phyloP scores from a whole-genome alignment of 305 asterid genomes.

The Fraxinus ornus region DNA sequence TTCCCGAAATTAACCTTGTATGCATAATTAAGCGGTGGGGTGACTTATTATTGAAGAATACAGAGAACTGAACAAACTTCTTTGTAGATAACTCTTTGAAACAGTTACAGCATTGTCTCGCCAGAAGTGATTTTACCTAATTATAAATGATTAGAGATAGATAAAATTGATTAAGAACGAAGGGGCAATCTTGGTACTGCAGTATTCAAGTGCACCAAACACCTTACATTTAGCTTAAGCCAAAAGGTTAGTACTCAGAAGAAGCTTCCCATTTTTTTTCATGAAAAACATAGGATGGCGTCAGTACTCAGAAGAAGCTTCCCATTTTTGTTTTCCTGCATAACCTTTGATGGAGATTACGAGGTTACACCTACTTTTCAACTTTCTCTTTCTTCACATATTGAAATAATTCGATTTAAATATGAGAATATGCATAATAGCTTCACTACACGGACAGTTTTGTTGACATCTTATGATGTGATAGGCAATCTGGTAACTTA shows the following conservation, averaged over 20 bases:
- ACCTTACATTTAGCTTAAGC: conserved; percentile 32
- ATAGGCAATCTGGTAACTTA: no score
- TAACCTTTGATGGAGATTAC: conserved; percentile 51
- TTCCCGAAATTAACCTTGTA: conserved; percentile 32
- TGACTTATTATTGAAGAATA: conserved; percentile 1
- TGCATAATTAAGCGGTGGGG: background rate
- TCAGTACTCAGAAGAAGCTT: conserved; percentile 22
- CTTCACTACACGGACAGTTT: no score
- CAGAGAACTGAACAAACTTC: background rate
- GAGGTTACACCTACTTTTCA: conserved; percentile 50
- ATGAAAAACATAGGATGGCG: conserved; percentile 22
- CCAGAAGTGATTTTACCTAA: conserved; percentile 37
- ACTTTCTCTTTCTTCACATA: conserved; percentile 17
- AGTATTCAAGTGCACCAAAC: conserved; percentile 25
- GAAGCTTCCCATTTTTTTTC: no score
- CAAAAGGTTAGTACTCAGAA: conserved; percentile 35
- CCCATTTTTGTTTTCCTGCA: conserved; percentile 23
- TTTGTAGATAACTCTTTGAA: background rate
- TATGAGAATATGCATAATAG: no score
- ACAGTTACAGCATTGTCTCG: conserved; percentile 31
- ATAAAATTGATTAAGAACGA: conserved; percentile 4
- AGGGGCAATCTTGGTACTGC: conserved; percentile 19
- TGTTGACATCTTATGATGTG: no score
- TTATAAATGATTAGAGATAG: conserved; percentile 23
- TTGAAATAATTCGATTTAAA: background rate